Conservation (phyloP, 345 rosid genomes). For the Citrus sp. region DNA sequence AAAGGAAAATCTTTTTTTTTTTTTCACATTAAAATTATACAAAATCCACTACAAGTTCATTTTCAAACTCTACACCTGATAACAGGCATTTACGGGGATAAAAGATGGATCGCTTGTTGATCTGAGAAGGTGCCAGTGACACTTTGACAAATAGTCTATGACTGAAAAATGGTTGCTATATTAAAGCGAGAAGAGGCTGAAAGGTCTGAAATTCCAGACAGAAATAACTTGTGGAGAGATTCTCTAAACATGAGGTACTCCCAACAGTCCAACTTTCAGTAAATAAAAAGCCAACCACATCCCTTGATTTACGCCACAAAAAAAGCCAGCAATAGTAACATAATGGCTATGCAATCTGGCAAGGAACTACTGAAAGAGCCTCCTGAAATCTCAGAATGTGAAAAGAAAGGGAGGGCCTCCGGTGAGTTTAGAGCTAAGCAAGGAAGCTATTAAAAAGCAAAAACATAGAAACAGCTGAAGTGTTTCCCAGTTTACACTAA, state of each 20-base stretch:
- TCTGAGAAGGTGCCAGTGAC: neutral
- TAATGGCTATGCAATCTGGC: constrained; percentile 4
- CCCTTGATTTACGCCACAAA: neutral
- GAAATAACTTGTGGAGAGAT: neutral
- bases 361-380: neutral
- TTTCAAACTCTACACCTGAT: neutral
- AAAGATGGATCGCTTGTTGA: neutral
- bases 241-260: neutral
- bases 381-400: constrained; percentile 11
- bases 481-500: neutral
- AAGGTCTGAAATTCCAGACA: neutral
- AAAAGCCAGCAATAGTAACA: constrained; percentile 3
- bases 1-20: neutral
- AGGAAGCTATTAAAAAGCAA: neutral
- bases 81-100: neutral
- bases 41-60: neutral
- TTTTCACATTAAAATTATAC: neutral
- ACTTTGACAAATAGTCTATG: neutral
- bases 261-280: neutral
- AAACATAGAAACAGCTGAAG: neutral
- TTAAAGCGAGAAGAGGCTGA: neutral
- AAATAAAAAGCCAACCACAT: neutral
- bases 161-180: neutral
- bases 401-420: neutral
- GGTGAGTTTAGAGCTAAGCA: neutral